Conservation (phyloP, 805 yeast genomes). For the Wickerhamiella domercqiae region DNA sequence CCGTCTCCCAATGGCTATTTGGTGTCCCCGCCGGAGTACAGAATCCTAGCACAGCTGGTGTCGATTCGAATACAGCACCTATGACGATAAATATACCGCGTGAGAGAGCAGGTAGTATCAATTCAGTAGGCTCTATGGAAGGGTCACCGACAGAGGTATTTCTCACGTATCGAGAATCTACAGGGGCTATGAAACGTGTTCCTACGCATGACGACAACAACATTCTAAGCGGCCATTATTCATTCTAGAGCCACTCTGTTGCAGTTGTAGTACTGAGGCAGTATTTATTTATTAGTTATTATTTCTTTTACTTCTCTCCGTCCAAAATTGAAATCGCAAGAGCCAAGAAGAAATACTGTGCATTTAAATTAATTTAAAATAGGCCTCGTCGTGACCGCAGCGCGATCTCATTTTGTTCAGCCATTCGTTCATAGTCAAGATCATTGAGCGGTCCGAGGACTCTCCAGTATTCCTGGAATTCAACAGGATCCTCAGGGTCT, state of each 20-base stretch:
- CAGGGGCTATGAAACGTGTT: constrained; percentile 13
- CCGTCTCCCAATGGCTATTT: background rate
- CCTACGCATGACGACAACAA: constrained; percentile 24
- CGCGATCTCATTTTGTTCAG: constrained; percentile 41
- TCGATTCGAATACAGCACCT: too few relatives aligned
- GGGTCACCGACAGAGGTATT: background rate
- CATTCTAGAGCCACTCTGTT: constrained; percentile 7
- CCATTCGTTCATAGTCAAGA: constrained; percentile 36
- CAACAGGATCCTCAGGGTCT: constrained; percentile 29
- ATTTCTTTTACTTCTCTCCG: too few relatives aligned
- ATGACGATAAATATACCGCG: too few relatives aligned
- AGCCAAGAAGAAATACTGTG: too few relatives aligned
- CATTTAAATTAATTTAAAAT: background rate
- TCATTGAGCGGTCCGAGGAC: constrained; percentile 24
- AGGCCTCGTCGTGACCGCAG: constrained; percentile 25
- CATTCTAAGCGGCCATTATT: constrained; percentile 23
- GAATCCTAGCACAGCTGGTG: too few relatives aligned
- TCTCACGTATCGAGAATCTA: constrained; percentile 1
- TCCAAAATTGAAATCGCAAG: too few relatives aligned
- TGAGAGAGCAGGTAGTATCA: too few relatives aligned
- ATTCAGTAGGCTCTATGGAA: too few relatives aligned
- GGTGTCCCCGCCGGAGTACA: too few relatives aligned
- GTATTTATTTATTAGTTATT: too few relatives aligned
- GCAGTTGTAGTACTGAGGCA: too few relatives aligned
- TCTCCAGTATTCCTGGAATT: constrained; percentile 36